These are phyloP conservation scores for Fusarium tricinctum DNA, from an alignment of 2,329 filamentous ascomycete genomes.

Conservation along the genomic window DNA sequence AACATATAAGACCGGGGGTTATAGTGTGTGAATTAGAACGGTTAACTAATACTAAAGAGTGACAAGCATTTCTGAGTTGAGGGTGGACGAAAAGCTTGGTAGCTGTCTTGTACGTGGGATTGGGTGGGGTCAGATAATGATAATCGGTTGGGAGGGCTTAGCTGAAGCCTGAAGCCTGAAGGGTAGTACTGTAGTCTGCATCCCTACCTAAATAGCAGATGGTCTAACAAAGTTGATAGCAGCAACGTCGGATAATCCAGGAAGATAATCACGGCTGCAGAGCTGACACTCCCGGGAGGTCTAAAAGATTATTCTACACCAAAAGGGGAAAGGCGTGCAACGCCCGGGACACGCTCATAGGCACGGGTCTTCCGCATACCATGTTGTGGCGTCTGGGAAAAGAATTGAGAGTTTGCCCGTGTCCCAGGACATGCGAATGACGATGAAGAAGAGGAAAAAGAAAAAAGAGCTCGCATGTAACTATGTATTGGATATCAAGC, in stretches of 20 bases:
- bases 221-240: neutral
- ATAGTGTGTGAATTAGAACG: neutral
- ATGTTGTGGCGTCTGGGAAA: slow-evolving; percentile 2
- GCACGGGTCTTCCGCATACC: slow-evolving; percentile 1
- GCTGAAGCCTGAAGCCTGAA: no score
- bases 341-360: slow-evolving; percentile 1
- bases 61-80: neutral
- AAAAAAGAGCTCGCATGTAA: neutral
- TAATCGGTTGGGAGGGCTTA: neutral
- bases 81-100: neutral
- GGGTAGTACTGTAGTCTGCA: neutral
- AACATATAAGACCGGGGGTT: neutral
- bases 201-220: no score
- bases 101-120: neutral
- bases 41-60: slow-evolving; percentile 1
- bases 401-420: neutral
- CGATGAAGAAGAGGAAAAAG: no score
- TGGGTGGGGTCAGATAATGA: neutral
- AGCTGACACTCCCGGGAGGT: slow-evolving; percentile 15
- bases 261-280: neutral
- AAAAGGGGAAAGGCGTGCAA: slow-evolving; percentile 6
- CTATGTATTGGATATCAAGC: no score
- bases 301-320: slow-evolving; percentile 3
- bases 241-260: neutral
- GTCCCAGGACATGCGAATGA: neutral